These are phyloP conservation scores for Aureobasidium pullulans DNA, from an alignment of 2,329 filamentous ascomycete genomes.

Conservation along the genomic window DNA sequence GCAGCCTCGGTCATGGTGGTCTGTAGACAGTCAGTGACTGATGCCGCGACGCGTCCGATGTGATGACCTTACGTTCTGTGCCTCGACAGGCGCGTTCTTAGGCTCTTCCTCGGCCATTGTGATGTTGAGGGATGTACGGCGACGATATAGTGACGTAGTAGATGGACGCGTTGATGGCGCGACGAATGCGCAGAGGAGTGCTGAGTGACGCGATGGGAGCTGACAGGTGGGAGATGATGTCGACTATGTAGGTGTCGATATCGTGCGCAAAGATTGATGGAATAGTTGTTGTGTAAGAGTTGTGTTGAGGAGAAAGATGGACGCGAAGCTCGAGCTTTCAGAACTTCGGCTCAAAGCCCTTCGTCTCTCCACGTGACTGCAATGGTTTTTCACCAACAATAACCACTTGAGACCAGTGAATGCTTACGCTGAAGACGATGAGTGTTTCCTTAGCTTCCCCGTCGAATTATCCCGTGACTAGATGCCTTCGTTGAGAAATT, in stretches of 20 bases:
- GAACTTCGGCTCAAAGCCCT: conserved; percentile 5
- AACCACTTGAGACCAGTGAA: neutral
- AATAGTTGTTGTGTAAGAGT: conserved; percentile 8
- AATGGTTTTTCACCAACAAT: neutral
- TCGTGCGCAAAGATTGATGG: conserved; percentile 10
- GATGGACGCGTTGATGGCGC: conserved; percentile 13
- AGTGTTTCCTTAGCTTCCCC: conserved; percentile 2
- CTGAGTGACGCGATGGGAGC: neutral
- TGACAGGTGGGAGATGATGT: neutral
- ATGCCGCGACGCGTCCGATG: neutral
- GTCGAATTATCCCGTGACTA: neutral
- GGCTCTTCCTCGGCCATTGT: conserved; percentile 27
- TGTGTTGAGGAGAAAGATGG: conserved; percentile 7
- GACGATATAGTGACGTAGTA: conserved; percentile 14
- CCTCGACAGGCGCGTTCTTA: conserved; percentile 21
- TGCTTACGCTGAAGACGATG: neutral
- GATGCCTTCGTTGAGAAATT: neutral
- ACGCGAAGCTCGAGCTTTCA: conserved; percentile 13
- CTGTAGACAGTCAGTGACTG: conserved; percentile 10
- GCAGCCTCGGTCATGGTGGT: conserved; percentile 7
- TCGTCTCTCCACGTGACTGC: conserved; percentile 10
- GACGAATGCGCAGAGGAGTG: neutral
- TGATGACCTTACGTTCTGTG: conserved; percentile 9
- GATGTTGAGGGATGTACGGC: neutral
- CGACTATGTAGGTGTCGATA: neutral